Conservation (phyloP, 78 protist species). For the Corallochytrium limacisporum region DNA sequence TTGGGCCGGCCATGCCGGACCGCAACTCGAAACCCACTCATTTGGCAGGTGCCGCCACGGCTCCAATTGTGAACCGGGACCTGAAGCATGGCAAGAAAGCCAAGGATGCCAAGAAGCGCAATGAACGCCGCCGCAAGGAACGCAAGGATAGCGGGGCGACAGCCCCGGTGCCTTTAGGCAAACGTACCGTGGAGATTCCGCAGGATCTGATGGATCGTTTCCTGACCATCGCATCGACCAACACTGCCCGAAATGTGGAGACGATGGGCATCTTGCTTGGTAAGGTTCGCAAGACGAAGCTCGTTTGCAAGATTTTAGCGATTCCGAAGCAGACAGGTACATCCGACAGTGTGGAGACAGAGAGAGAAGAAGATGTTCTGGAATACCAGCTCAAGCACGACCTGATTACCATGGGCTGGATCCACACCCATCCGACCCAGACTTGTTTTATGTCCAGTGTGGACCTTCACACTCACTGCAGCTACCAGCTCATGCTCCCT, state of each 20-base stretch:
- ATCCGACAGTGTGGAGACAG: conserved; percentile 39
- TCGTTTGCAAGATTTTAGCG: conserved; percentile 31
- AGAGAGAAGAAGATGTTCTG: conserved; percentile 44
- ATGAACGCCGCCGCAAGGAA: no score
- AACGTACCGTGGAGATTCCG: background rate
- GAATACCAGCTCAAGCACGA: conserved; percentile 34
- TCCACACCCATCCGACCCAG: conserved; percentile 59
- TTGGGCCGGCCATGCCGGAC: no score
- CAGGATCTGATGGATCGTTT: conserved; percentile 15
- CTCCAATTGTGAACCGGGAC: no score
- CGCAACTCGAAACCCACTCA: no score
- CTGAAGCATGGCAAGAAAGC: no score
- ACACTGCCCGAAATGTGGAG: conserved; percentile 33
- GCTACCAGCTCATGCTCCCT: conserved; percentile 46
- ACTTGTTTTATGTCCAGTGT: conserved; percentile 49
- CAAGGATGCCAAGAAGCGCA: no score
- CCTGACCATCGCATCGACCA: conserved; percentile 22
- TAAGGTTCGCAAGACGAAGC: conserved; percentile 15
- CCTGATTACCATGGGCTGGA: conserved; percentile 60
- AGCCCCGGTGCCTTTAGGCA: no score
- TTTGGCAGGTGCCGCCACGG: no score
- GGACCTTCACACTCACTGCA: conserved; percentile 55
- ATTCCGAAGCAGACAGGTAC: conserved; percentile 57
- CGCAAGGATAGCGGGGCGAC: no score
- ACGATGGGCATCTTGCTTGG: conserved; percentile 53